Conservation (phyloP, 202 grass and related monocot genomes). For the Schoenoplectus tabernaemontani region DNA sequence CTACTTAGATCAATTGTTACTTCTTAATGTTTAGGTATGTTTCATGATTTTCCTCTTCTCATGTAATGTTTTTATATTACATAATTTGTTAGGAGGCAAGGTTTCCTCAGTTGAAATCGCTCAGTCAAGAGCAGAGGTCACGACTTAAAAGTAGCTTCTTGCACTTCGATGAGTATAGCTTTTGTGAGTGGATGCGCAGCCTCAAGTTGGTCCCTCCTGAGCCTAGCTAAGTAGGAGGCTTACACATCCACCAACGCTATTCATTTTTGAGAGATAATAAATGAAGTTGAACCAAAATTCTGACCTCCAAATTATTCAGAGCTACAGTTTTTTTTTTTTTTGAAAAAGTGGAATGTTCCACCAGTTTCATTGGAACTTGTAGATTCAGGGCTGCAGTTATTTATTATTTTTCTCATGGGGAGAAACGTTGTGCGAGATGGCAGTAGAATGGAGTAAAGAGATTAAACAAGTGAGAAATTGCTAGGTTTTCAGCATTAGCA, state of each 20-base stretch:
- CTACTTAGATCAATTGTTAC: neutral
- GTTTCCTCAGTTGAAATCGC: slow-evolving; percentile 66
- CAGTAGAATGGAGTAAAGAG: neutral
- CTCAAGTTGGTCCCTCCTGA: slow-evolving; percentile 85
- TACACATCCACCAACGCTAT: neutral
- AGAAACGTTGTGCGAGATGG: neutral
- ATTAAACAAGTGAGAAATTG: neutral
- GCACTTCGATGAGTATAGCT: slow-evolving; percentile 80
- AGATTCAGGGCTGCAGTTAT: no score
- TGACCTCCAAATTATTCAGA: neutral
- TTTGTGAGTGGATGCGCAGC: slow-evolving; percentile 99
- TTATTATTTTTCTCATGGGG: neutral
- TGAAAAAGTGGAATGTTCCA: no score
- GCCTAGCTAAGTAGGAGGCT: slow-evolving; percentile 44
- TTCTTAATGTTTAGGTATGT: no score
- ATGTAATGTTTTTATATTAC: slow-evolving; percentile 19
- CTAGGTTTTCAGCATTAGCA: neutral
- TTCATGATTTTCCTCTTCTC: neutral
- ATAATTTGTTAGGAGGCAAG: slow-evolving; percentile 69
- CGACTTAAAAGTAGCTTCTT: slow-evolving; percentile 87
- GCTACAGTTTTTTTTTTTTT: neutral
- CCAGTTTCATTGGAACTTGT: no score
- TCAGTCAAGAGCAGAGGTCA: slow-evolving; percentile 59
- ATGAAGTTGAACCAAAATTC: neutral
- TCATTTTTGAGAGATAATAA: slow-evolving; percentile 9